Base-by-base conservation (phyloP, 2,329 filamentous ascomycete species). In the Madurella mycetomatis region DNA sequence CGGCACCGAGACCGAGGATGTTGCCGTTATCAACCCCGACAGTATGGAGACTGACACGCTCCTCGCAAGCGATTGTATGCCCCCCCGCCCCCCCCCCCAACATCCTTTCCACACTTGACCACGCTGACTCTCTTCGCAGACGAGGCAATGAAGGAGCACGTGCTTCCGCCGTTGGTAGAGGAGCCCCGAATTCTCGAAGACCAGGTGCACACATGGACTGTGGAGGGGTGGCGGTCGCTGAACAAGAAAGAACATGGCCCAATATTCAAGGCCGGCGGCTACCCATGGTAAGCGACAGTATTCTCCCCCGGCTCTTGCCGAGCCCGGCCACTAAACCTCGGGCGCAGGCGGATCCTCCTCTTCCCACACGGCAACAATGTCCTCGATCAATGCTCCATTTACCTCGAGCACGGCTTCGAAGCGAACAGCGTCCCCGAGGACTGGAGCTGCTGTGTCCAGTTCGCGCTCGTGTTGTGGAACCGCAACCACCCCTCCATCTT, bases 381-480 rank as follows among this genome's bases (percentile, higher is more conserved):
- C 17, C 37, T 48, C 53, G 92, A 97, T 62, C 88, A 90, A 66
- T 90, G 88, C 45, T 97, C 94, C 5, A 90, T 99, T 69, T 99
- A 97, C 71, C 83, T 99, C 18, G 94, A 99, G 70, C 94, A 97
- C 70, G 94, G 90, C 43, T 96, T 89, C 72, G 87, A 90, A 19
- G 78, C 87, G 17, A 75, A 73, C 60, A 82, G 84, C 57, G 81
- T 92, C 11, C 90, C 92, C 12, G 89, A 96, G 43, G 88, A 95
- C 68, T 99, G 92, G 90, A 94, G 92, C 71, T 92, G 90, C 64
- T 99, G 94, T 68, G 90, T 95, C 43, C 94, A 97, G 69, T 99
- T 99, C 71, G 86, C 89, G 55, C 78, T 99, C 47, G 92, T 97
- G 4, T 77, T 99, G 51, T 96, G 90, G 86, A 99, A 97, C 70